phyloP scores from a whole-genome alignment of 345 rosid species.

The Firmiana major region DNA sequence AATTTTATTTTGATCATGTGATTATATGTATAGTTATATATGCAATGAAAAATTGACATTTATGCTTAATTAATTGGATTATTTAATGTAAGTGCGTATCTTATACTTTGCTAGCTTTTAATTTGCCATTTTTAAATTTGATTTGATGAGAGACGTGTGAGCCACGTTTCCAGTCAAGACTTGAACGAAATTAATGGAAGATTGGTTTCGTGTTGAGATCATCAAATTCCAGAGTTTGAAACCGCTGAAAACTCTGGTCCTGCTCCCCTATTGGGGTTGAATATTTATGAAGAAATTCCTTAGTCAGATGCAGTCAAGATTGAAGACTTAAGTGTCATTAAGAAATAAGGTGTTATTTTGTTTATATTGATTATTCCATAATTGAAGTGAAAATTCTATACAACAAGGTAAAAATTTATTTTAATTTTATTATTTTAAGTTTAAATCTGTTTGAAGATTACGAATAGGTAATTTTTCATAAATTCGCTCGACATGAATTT shows the following conservation, averaged over 20 bases:
- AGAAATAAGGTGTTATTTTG: background rate
- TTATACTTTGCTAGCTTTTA: background rate
- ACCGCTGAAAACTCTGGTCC: background rate
- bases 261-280: background rate
- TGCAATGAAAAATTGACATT: background rate
- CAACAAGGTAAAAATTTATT: too few species aligned
- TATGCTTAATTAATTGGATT: background rate
- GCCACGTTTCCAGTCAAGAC: background rate
- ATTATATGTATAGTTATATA: background rate
- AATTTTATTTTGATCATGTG: background rate
- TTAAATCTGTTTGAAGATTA: too few species aligned
- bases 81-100: background rate
- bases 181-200: slow-evolving; percentile 4
- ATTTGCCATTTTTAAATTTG: slow-evolving; percentile 8
- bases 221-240: background rate
- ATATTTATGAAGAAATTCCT: background rate
- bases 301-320: slow-evolving; percentile 10
- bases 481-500: background rate
- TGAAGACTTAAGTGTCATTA: background rate
- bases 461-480: too few species aligned
- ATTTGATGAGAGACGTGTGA: slow-evolving; percentile 15
- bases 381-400: background rate
- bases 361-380: background rate
- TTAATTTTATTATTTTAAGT: too few species aligned
- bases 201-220: slow-evolving; percentile 12